Percentiles rank a stretch among this genome's conserved stretches.
phyloP scores from a whole-genome alignment of 805 yeast species.

The Pichia insulana region DNA sequence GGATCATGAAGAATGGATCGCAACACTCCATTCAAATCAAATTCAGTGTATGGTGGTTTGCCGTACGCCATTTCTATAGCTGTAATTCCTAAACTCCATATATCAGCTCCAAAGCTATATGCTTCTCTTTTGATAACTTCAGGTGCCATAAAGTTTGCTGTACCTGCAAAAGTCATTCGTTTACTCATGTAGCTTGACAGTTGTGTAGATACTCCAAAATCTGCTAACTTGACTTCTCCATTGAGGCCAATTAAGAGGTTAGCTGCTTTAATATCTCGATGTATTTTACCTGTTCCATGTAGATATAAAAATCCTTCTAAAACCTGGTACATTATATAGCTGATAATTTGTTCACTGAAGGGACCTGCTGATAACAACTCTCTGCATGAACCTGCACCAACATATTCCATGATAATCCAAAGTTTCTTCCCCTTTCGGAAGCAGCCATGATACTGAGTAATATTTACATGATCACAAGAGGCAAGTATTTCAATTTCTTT shows the following conservation, averaged over 20 bases:
- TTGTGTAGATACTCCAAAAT: constrained; percentile 92
- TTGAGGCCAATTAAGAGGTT: constrained; percentile 63
- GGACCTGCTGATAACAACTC: constrained; percentile 57
- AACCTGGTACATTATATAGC: constrained; percentile 45
- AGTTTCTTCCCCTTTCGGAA: constrained; percentile 60
- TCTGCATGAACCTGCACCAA: constrained; percentile 70
- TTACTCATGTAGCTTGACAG: constrained; percentile 46
- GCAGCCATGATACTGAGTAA: constrained; percentile 64
- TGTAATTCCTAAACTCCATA: constrained; percentile 77
- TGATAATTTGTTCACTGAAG: constrained; percentile 46
- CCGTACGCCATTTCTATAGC: constrained; percentile 66
- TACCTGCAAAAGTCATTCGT: constrained; percentile 46
- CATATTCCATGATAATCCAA: constrained; percentile 75
- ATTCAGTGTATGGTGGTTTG: constrained; percentile 56
- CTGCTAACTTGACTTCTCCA: constrained; percentile 83
- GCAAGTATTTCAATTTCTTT: constrained; percentile 62
- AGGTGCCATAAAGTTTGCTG: constrained; percentile 60
- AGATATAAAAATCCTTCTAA: constrained; percentile 55
- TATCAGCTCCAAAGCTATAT: constrained; percentile 63
- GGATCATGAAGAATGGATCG: constrained; percentile 40
- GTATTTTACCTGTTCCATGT: constrained; percentile 71
- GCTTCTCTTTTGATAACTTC: constrained; percentile 46
- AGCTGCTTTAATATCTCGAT: constrained; percentile 91
- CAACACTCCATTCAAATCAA: constrained; percentile 48
- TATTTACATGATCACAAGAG: constrained; percentile 53